Evolutionary conservation across 352 stramenopile species (phyloP).

Genomic region (Phytophthora meadii): DNA sequence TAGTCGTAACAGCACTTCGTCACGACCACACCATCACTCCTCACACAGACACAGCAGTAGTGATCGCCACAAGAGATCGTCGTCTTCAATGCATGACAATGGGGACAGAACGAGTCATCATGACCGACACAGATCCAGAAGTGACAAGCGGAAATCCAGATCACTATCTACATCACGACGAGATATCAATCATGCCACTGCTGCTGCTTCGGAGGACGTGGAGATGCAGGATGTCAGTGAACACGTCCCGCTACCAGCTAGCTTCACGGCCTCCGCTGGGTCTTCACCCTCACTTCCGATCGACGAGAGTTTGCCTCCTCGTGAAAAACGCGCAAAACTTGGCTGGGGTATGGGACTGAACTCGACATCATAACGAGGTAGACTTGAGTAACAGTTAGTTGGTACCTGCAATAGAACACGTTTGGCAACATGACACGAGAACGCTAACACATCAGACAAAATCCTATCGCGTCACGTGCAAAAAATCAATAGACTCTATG

Average conservation of each 20-base stretch:
- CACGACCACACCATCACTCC: slow-evolving; percentile 24
- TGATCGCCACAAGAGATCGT: slow-evolving; percentile 37
- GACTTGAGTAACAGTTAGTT: slow-evolving; percentile 2
- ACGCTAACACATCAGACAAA: slow-evolving; percentile 13
- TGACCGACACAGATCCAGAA: slow-evolving; percentile 32
- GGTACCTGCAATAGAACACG: slow-evolving; percentile 1
- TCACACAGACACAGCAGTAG: slow-evolving; percentile 33
- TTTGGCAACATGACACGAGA: not conserved
- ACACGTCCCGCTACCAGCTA: slow-evolving; percentile 58
- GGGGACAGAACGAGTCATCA: slow-evolving; percentile 29
- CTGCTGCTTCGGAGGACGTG: slow-evolving; percentile 19
- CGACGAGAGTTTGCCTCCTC: slow-evolving; percentile 27
- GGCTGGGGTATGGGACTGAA: slow-evolving; percentile 85
- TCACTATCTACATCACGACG: slow-evolving; percentile 28
- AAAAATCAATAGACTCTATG: slow-evolving; percentile 48
- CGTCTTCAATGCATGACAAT: slow-evolving; percentile 24
- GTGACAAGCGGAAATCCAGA: slow-evolving; percentile 41
- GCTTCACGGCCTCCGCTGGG: slow-evolving; percentile 43
- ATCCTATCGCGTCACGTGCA: slow-evolving; percentile 22
- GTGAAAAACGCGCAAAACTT: slow-evolving; percentile 70
- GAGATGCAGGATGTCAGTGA: slow-evolving; percentile 47
- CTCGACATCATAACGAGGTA: slow-evolving; percentile 30
- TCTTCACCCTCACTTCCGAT: slow-evolving; percentile 15
- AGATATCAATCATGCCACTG: slow-evolving; percentile 15
- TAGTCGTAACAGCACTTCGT: slow-evolving; percentile 11